phyloP scores from a whole-genome alignment of 2,329 filamentous ascomycete genomes.

The Penicillium sp. region DNA sequence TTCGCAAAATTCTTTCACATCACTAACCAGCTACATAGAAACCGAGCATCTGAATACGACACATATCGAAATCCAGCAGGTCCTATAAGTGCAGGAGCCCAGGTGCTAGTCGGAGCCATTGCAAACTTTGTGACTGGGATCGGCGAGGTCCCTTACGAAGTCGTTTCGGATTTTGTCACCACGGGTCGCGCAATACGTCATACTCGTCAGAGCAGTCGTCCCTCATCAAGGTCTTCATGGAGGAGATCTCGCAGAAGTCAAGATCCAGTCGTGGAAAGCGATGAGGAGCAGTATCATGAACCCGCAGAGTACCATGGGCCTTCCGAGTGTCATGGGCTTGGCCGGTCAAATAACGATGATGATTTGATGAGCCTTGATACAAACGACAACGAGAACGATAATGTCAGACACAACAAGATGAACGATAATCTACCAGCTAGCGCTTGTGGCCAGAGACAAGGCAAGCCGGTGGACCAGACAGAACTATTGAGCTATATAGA shows the following conservation, averaged over 20 bases:
- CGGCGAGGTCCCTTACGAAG: conserved; percentile 64
- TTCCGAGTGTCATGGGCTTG: not conserved
- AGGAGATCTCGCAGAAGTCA: not conserved
- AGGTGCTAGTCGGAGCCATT: conserved; percentile 78
- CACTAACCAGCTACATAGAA: conserved; percentile 29
- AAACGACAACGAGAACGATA: not conserved
- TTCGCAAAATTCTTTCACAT: conserved; percentile 22
- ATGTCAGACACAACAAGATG: not conserved
- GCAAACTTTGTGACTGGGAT: conserved; percentile 78
- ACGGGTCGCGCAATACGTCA: conserved; percentile 45
- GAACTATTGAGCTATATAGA: conserved; percentile 8
- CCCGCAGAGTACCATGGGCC: not conserved
- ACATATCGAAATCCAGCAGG: conserved; percentile 76
- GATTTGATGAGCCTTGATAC: not conserved
- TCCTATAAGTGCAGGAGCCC: conserved; percentile 72
- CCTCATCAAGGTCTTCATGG: not conserved
- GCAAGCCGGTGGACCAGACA: conserved; percentile 9
- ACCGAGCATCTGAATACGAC: conserved; percentile 64
- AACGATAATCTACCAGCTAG: not conserved
- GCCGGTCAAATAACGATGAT: not conserved
- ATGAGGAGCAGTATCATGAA: not conserved
- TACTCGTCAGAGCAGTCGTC: conserved; percentile 55
- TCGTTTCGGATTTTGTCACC: conserved; percentile 48
- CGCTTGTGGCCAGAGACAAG: not conserved
- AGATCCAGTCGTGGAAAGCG: not conserved